A percentile compares a stretch with the other conserved stretches of the same genome.
Conservation (phyloP, 148 eudicot genomes). For the Vaccinium myrtillus region DNA sequence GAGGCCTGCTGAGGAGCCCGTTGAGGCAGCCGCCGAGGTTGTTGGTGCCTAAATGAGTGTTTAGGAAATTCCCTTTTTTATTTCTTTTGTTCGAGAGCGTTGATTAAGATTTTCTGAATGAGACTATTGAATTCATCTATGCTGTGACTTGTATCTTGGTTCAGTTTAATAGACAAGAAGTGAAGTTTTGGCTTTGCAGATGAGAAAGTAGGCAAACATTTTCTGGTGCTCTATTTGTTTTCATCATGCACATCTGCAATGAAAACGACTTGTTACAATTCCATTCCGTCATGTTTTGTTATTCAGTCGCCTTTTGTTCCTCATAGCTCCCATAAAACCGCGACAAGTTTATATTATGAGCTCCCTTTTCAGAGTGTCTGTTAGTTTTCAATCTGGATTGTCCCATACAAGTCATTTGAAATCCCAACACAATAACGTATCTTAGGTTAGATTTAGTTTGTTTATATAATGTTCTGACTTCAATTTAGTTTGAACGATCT, state of each 20-base stretch:
- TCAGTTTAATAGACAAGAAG: constrained; percentile 4
- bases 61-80: neutral
- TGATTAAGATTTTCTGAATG: neutral
- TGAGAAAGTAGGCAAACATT: neutral
- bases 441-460: no score
- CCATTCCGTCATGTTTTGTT: neutral
- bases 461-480: no score
- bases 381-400: neutral
- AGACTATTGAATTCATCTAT: neutral
- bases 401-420: neutral
- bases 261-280: neutral
- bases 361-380: no score
- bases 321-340: neutral
- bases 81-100: neutral
- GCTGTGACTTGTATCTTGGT: constrained; percentile 8
- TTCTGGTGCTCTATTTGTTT: neutral
- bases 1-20: constrained; percentile 65
- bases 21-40: constrained; percentile 47
- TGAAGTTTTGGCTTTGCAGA: neutral
- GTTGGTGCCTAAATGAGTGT: constrained; percentile 1
- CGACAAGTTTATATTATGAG: neutral
- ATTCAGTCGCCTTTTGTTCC: neutral
- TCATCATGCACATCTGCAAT: neutral
- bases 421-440: neutral
- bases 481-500: no score